Evolutionary conservation across 257 asterid genomes (phyloP), one percentile per base, ranked within the genome.

Genomic region (Solanum okadae): DNA sequence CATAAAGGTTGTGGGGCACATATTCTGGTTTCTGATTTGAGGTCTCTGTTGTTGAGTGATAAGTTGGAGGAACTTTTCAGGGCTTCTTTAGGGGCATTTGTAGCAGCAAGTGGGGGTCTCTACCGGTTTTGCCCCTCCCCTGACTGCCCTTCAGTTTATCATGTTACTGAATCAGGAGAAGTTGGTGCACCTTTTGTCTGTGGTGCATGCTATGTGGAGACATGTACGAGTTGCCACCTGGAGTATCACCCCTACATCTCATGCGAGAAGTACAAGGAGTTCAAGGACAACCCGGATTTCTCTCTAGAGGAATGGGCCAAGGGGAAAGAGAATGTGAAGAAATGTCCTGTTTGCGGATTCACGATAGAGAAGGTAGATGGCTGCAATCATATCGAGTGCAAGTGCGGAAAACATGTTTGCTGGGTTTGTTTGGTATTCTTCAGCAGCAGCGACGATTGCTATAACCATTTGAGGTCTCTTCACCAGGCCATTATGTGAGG

Each of bases 111-210:
- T 84, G 92, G 91, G 25, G 98, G 98, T 12, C 20, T 61, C 27
- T 96, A 91, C 92, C 88, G 95, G 90, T 97, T 95, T 88, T 97
- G 99, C 85, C 99, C 99, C 5, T 95, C 98, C 1, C 98, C 98
- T 0, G 99, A 97, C 82, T 97, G 99, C 84, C 98, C 99, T 25
- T 93, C 97, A 1, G 95, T 97, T 38, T 97, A 96, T 87, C 79
- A 89, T 1, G 98, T 92, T 67, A 90, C 92, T 0, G 93, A 87
- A 67, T 88, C 93, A 14, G 92, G 88, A 5, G 85, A 56, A 20
- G 38, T 88, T 6, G 90, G 90, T 10, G 71, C 84, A 0, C 93
- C 89, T 20, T 97, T 94, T 86, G 78, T 91, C 4, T 96, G 99
- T 20, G 96, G 94, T 9, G 96, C 96, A 4, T 97, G 99, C 91